Evolutionary conservation across 441 rosid genomes (phyloP), one percentile per base, ranked within the genome.

Genomic region (Bruguiera hainesii): DNA sequence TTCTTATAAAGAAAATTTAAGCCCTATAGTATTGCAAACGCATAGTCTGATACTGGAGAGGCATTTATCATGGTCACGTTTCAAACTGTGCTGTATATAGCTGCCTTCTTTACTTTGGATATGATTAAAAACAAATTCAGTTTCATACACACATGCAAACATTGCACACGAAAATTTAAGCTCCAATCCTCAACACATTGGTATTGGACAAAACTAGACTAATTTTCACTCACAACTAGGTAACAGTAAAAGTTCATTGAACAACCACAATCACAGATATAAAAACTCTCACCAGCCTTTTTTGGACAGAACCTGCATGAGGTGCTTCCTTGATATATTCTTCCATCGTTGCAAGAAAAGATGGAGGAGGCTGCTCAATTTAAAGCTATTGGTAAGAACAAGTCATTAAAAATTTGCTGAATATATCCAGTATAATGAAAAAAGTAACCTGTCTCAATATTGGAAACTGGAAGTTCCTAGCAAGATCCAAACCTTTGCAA

Each of bases 401-500:
- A 60, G 20, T 46, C 46, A 7, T 29, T 4, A 33, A 23, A 6
- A 25, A 28, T 55, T 65, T n/a, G 5, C 60, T 51, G 6, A 57
- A 70, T 70, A 50, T 42, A 18, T 39, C 50, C 39, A 66, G 39
- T 63, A 59, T 60, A 63, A 52, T 25, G 52, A 25, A 23, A 56
- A 49, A 51, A 70, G 60, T 20, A 57, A 94, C 98, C 96, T 88
- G 98, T 94, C 99, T 88, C 55, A 94, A 74, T 60, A 78, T 85
- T 65, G 99, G 99, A 72, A 94, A 94, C 71, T 88, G 99, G 66
- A 94, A 91, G 76, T 79, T 88, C 74, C 96, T 85, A 2, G 99
- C 98, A 0, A 94, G 87, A 46, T 91, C 98, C 84, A 94, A 78
- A 20, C 94, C 85, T 76, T 85, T 94, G 82, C 96, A 88, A 66